Base-by-base conservation (phyloP, 2,329 filamentous ascomycete genomes). In the Cladobotryum mycophilum region DNA sequence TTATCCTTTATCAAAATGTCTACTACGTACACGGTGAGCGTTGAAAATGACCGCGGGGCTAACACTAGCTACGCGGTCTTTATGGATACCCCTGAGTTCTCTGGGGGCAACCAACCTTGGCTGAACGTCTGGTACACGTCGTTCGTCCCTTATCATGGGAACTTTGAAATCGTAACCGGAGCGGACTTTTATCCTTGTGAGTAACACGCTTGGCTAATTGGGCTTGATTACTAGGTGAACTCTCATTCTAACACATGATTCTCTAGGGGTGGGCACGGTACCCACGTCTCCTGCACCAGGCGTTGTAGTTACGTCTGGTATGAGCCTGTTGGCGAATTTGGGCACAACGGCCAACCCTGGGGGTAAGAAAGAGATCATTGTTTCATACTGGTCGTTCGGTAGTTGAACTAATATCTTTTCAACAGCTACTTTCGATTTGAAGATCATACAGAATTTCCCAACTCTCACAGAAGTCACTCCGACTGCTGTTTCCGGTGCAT, bases 111-210 rank as follows among this genome's bases (percentile, higher is more conserved):
- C n/a, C 34, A 48, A 15, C 45, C 49, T 44, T 48, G 45, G 45
- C 37, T 52, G 40, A 52, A 52, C 34, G 49, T 52, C 15, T 52
- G 49, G 49, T 52, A 52, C 35, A 48, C 49, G 4, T 9, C 45
- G 1, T 52, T 52, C 8, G 49, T 48, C 6, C 49, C 49, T 7
- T 20, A 48, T n/a, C 34, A 40, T 22, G 49, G 49, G 20, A 38
- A 3, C 22, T 48, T 52, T 41, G 49, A 52, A 18, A 14, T 52
- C 12, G 33, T 34, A 7, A 48, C 49, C 5, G 49, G 49, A 17
- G 11, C 3, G 4, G 49, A 52, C 40, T 52, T 52, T 35, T 52
- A 35, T 44, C 45, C 49, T 1, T 52, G 49, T 52, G 43, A 35
- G 45, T n/a, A 47, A 30, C 9, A 20, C 3, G 20, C 20, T 20